Evolutionary conservation across 108 stramenopile species (phyloP).

Genomic region (Mayamaea pseudoterrestris): DNA sequence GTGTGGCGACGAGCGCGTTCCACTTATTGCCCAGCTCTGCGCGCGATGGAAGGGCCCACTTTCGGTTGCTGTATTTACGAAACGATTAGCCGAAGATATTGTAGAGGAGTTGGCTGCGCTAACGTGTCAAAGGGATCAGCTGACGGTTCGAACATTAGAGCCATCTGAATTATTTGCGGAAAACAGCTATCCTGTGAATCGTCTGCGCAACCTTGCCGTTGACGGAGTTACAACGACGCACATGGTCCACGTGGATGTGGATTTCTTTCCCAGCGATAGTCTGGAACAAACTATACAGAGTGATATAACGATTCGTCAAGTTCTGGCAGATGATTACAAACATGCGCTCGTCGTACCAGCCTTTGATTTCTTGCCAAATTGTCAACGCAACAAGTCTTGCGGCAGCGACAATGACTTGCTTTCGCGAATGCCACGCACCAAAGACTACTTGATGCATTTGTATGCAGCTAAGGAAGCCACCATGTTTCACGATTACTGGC

Average conservation of each 20-base stretch:
- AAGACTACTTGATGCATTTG: no score
- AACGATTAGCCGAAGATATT: conserved; percentile 3
- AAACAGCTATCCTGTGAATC: conserved; percentile 80
- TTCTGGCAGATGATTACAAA: conserved; percentile 9
- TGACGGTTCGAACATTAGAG: background rate
- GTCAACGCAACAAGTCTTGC: no score
- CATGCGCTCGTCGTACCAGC: conserved; percentile 59
- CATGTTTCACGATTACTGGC: no score
- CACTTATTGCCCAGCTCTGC: conserved; percentile 45
- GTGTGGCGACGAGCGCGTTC: conserved; percentile 24
- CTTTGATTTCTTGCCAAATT: conserved; percentile 64
- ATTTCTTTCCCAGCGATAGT: conserved; percentile 70
- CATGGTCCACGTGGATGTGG: conserved; percentile 79
- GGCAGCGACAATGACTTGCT: no score
- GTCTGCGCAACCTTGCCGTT: conserved; percentile 78
- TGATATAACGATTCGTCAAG: conserved; percentile 8
- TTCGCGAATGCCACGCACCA: no score
- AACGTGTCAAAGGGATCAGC: background rate
- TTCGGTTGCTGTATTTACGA: conserved; percentile 23
- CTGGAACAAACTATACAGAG: conserved; percentile 24
- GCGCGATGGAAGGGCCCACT: no score
- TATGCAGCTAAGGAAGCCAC: no score
- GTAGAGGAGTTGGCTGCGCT: background rate
- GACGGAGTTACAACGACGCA: conserved; percentile 73
- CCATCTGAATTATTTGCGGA: no score